These are phyloP conservation scores for Aspergillus udagawae DNA, from an alignment of 2,329 filamentous ascomycete species.

Conservation along the genomic window DNA sequence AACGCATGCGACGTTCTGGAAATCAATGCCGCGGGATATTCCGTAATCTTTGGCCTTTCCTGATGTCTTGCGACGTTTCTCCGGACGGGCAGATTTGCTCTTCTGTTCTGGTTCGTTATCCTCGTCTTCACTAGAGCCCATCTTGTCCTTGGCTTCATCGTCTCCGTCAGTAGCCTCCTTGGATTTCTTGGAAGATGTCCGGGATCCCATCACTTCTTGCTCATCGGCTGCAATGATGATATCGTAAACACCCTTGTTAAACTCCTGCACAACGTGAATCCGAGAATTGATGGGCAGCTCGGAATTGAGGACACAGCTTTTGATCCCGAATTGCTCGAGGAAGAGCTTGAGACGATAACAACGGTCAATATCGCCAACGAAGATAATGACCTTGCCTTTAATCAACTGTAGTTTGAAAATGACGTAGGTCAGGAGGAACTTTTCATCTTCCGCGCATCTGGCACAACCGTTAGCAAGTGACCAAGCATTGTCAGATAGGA, in stretches of 20 bases:
- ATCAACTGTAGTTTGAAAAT: slow-evolving; percentile 94
- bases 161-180: slow-evolving; percentile 22
- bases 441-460: slow-evolving; percentile 91
- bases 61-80: slow-evolving; percentile 62
- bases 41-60: slow-evolving; percentile 82
- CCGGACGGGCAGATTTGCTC: slow-evolving; percentile 26
- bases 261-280: slow-evolving; percentile 93
- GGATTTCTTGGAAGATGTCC: slow-evolving; percentile 31
- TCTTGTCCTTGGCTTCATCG: slow-evolving; percentile 24
- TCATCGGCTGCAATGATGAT: slow-evolving; percentile 97
- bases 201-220: slow-evolving; percentile 69
- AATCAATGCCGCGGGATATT: slow-evolving; percentile 94
- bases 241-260: slow-evolving; percentile 95
- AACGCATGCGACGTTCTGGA: slow-evolving; percentile 89
- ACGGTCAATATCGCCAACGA: slow-evolving; percentile 80
- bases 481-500: not conserved
- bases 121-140: slow-evolving; percentile 39
- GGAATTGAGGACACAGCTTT: slow-evolving; percentile 88
- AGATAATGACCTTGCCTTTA: slow-evolving; percentile 84
- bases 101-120: slow-evolving; percentile 26
- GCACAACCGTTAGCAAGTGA: slow-evolving; percentile 14
- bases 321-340: slow-evolving; percentile 93
- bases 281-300: slow-evolving; percentile 90
- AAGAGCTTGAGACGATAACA: slow-evolving; percentile 93
- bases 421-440: slow-evolving; percentile 87